Base-by-base conservation (phyloP, 352 stramenopile species). In the Phytophthora sansomeana region DNA sequence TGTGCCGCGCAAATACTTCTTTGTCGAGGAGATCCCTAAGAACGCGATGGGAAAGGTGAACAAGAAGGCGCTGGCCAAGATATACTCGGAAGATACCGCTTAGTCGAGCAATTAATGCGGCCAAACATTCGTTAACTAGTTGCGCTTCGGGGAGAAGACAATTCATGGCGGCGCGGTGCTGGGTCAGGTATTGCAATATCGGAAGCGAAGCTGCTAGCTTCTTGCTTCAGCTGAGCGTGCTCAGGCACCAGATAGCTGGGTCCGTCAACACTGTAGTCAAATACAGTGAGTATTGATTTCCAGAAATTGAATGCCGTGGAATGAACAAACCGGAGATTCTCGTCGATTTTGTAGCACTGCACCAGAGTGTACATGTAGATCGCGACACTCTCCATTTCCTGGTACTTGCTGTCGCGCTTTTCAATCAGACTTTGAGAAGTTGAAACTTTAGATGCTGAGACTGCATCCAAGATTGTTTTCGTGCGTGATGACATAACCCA, bases 11-110 rank as follows among this genome's bases (percentile, higher is more conserved):
- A 75, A 75, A 24, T 83, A 96, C 44, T 81, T 93, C 41, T 74
- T 97, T 26, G 78, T 97, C 6, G 72, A 93, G 8, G 72, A 81
- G 42, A 95, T 98, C 51, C 89, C 91, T 16, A 96, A 97, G 48
- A 98, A 98, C 63, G 90, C 91, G 2, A 98, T 98, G 91, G 92
- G 92, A 30, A 98, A 98, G 60, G 85, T 98, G 50, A 97, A 97
- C 77, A 98, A 98, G 67, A 98, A 98, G 78, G 58, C 89, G 60
- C 75, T 98, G 16, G 76, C 79, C 17, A 67, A 58, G 28, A 63
- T 74, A 16, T 83, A 79, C 53, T 62, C 48, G 14, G 67, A 72
- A 17, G 43, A 72, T 26, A 48, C 58, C 5, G 36, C 44, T 52
- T 69, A 63, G 46, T 69, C 33, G 44, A 46, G 49, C n/a, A 35